phyloP scores from a whole-genome alignment of 2,329 filamentous ascomycete genomes.

The Coniosporium tulheliwenetii region DNA sequence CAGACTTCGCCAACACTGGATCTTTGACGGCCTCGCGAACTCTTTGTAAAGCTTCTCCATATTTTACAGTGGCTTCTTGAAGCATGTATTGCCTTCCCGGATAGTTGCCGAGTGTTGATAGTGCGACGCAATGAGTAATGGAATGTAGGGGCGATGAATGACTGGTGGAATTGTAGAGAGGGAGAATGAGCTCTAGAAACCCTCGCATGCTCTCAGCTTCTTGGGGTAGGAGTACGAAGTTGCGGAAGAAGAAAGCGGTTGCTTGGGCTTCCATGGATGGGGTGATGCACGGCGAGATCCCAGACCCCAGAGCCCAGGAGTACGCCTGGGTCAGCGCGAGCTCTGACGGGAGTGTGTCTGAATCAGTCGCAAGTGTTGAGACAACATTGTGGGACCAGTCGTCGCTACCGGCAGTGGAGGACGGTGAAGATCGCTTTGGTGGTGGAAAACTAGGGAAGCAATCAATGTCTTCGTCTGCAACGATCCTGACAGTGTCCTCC shows the following conservation, averaged over 20 bases:
- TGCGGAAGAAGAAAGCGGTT: slow-evolving; percentile 24
- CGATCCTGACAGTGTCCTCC: too few relatives aligned
- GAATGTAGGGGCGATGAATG: slow-evolving; percentile 21
- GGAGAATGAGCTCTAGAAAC: slow-evolving; percentile 21
- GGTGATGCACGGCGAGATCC: background rate
- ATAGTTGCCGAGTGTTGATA: slow-evolving; percentile 21
- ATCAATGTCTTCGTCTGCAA: too few relatives aligned
- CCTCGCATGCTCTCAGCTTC: slow-evolving; percentile 21
- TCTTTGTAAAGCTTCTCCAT: slow-evolving; percentile 21
- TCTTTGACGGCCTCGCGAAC: slow-evolving; percentile 20
- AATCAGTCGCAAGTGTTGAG: too few relatives aligned
- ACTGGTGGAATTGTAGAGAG: slow-evolving; percentile 18
- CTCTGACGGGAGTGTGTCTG: too few relatives aligned
- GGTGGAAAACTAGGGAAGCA: too few relatives aligned
- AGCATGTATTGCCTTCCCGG: slow-evolving; percentile 17
- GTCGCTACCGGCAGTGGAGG: too few relatives aligned
- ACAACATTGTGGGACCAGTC: too few relatives aligned
- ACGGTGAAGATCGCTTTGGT: too few relatives aligned
- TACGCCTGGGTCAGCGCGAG: too few relatives aligned
- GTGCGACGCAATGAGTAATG: slow-evolving; percentile 22
- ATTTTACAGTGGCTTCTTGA: slow-evolving; percentile 16
- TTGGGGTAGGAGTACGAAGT: slow-evolving; percentile 21
- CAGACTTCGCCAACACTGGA: slow-evolving; percentile 16
- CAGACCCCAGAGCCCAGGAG: too few relatives aligned
- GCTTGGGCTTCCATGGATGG: slow-evolving; percentile 15